Conservation (phyloP, 176 grass and related monocot genomes). For the Musa schizocarpa region DNA sequence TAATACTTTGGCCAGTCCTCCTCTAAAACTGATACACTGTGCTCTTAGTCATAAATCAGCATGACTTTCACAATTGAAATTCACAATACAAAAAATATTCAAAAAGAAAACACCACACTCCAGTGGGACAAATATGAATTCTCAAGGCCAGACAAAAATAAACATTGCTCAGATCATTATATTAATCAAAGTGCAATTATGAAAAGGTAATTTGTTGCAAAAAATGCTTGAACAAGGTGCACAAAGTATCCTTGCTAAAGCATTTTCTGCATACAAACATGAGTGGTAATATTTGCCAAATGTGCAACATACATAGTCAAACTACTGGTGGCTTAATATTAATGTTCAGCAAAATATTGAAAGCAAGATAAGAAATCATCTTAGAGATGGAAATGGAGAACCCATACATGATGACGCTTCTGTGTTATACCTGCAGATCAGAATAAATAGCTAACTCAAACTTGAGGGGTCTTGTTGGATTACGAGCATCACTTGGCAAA, state of each 20-base stretch:
- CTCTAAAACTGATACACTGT: neutral
- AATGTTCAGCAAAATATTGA: neutral
- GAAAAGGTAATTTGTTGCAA: no score
- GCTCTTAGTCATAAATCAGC: neutral
- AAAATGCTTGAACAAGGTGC: no score
- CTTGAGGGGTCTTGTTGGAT: conserved; percentile 44
- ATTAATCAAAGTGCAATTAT: neutral
- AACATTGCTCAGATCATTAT: neutral
- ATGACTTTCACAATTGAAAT: neutral
- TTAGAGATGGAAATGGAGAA: neutral
- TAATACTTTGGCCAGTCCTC: neutral
- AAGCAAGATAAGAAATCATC: neutral
- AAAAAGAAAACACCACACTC: neutral
- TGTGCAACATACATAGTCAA: neutral
- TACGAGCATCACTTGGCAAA: conserved; percentile 48
- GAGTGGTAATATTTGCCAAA: neutral
- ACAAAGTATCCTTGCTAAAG: no score
- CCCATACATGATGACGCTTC: conserved; percentile 6
- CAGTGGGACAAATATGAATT: neutral
- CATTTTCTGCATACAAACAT: no score
- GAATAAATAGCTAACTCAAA: conserved; percentile 81
- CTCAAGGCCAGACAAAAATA: neutral
- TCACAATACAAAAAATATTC: neutral
- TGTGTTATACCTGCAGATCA: conserved; percentile 44
- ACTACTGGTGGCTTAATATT: neutral